Evolutionary conservation across 2,329 filamentous ascomycete genomes (phyloP).

Genomic region (Phialocephala subalpina): DNA sequence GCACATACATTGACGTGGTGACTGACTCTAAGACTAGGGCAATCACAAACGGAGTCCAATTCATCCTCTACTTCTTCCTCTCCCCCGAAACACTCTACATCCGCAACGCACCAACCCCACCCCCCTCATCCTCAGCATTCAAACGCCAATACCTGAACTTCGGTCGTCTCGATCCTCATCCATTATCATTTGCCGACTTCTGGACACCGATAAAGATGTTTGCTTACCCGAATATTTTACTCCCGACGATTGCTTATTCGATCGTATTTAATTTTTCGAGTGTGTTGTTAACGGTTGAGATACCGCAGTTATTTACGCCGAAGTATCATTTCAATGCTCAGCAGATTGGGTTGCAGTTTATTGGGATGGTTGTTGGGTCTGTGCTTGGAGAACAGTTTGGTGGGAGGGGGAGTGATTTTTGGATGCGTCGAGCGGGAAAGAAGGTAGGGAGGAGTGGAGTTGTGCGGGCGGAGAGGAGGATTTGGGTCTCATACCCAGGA

Average conservation of each 20-base stretch:
- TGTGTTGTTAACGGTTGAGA: slow-evolving; percentile 63
- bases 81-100: slow-evolving; percentile 61
- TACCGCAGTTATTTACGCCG: slow-evolving; percentile 48
- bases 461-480: slow-evolving; percentile 55
- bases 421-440: slow-evolving; percentile 49
- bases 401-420: slow-evolving; percentile 60
- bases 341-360: slow-evolving; percentile 2
- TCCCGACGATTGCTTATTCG: neutral
- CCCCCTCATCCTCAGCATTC: slow-evolving; percentile 35
- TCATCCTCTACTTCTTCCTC: slow-evolving; percentile 57
- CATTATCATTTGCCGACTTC: slow-evolving; percentile 20
- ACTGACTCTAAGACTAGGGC: too few species aligned
- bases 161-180: slow-evolving; percentile 45
- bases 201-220: slow-evolving; percentile 42
- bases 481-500: slow-evolving; percentile 64
- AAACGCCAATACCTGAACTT: slow-evolving; percentile 45
- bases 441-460: slow-evolving; percentile 45
- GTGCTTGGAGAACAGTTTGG: slow-evolving; percentile 66
- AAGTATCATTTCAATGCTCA: slow-evolving; percentile 6
- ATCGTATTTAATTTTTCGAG: slow-evolving; percentile 48
- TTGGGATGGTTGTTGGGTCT: slow-evolving; percentile 39
- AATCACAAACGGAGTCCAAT: slow-evolving; percentile 19
- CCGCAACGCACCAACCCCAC: slow-evolving; percentile 37
- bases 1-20: too few species aligned
- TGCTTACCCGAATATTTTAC: slow-evolving; percentile 47